Evolutionary conservation across 2,329 filamentous ascomycete genomes (phyloP).

Genomic region (Talaromyces verruculosus): DNA sequence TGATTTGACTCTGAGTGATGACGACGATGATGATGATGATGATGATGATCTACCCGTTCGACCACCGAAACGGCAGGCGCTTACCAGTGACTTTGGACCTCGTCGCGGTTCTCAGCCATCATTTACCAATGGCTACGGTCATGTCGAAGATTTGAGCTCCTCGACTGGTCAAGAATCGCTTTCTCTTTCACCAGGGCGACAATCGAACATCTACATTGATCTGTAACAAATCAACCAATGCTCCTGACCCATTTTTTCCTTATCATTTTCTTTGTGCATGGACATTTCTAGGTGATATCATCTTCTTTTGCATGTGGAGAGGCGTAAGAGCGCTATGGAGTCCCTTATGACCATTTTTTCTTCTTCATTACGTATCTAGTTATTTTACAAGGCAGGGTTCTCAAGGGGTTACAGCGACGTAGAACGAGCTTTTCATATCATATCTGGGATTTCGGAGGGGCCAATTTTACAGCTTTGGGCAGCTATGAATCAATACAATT

Average conservation of each 20-base stretch:
- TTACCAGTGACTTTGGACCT: conserved; percentile 27
- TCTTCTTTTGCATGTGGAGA: conserved; percentile 1
- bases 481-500: not conserved
- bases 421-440: not conserved
- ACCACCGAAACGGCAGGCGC: conserved; percentile 38
- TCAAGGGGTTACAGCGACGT: not conserved
- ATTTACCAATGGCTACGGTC: conserved; percentile 19
- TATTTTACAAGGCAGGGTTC: not conserved
- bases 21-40: conserved; percentile 44
- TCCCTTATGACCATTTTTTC: not conserved
- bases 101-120: conserved; percentile 27
- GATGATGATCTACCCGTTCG: conserved; percentile 32
- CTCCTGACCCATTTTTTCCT: not conserved
- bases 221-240: conserved; percentile 1
- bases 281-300: conserved; percentile 5
- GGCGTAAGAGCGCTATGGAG: not conserved
- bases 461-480: not conserved
- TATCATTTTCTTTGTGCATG: not conserved
- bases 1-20: conserved; percentile 55
- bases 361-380: not conserved
- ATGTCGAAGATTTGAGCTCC: conserved; percentile 9
- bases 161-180: conserved; percentile 18
- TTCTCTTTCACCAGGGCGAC: conserved; percentile 17
- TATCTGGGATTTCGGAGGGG: not conserved
- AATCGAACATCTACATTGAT: conserved; percentile 18